A percentile compares a stretch with the other conserved stretches of the same genome.
These are phyloP conservation scores for Cystobasidiaceae sp. DNA, from an alignment of 1,284 basidiomycete genomes.

Conservation along the genomic window DNA sequence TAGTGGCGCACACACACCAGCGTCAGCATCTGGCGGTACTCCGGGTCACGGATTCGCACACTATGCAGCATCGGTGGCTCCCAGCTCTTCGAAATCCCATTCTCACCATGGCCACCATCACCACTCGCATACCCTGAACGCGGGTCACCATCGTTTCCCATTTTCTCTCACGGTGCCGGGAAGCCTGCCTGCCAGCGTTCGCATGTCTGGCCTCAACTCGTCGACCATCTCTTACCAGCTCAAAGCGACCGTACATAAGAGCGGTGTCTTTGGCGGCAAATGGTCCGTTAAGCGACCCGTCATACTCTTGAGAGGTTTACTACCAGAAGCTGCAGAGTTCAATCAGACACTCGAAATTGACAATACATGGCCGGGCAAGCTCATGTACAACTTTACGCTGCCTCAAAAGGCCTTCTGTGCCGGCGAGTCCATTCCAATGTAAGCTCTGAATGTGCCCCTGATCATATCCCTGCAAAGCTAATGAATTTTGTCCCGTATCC, in stretches of 20 bases:
- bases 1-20: no score
- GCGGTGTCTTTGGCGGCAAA: constrained; percentile 64
- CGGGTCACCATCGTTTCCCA: constrained; percentile 79
- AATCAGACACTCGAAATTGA: constrained; percentile 83
- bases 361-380: constrained; percentile 91
- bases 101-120: constrained; percentile 55
- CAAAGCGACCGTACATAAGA: constrained; percentile 69
- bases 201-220: constrained; percentile 53
- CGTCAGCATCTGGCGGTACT: no score
- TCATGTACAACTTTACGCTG: constrained; percentile 50
- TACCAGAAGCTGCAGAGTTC: constrained; percentile 80
- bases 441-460: constrained; percentile 67
- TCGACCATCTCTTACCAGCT: constrained; percentile 78
- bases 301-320: constrained; percentile 65
- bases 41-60: no score
- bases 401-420: constrained; percentile 88
- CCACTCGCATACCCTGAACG: constrained; percentile 77
- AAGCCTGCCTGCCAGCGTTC: constrained; percentile 69
- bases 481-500: neutral
- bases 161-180: constrained; percentile 78
- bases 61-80: neutral
- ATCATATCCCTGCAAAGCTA: constrained; percentile 64
- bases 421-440: constrained; percentile 74
- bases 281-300: constrained; percentile 61
- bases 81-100: neutral